These are phyloP conservation scores for Yamadazyma jaroonii DNA, from an alignment of 1,139 yeast genomes.

Conservation along the genomic window DNA sequence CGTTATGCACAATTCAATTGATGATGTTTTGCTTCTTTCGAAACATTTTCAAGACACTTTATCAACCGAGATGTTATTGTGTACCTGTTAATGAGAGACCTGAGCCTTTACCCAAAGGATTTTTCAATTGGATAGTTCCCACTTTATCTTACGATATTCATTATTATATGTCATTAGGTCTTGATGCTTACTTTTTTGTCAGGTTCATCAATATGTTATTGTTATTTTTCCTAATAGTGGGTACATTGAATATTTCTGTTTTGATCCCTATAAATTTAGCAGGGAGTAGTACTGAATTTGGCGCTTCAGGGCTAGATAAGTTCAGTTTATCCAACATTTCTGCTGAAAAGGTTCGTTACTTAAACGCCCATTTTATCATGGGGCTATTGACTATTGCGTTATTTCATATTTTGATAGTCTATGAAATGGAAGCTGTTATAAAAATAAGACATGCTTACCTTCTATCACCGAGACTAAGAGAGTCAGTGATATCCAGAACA, in stretches of 20 bases:
- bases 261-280: slow-evolving; percentile 56
- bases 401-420: slow-evolving; percentile 51
- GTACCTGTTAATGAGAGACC: slow-evolving; percentile 38
- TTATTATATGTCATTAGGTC: slow-evolving; percentile 47
- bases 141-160: slow-evolving; percentile 37
- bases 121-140: slow-evolving; percentile 50
- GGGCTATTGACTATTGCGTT: slow-evolving; percentile 47
- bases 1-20: slow-evolving; percentile 52
- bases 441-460: slow-evolving; percentile 42
- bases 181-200: slow-evolving; percentile 66
- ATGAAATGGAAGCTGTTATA: slow-evolving; percentile 50
- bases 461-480: slow-evolving; percentile 22
- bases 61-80: slow-evolving; percentile 54
- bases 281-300: slow-evolving; percentile 31
- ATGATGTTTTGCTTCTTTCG: slow-evolving; percentile 52
- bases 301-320: slow-evolving; percentile 52
- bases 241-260: slow-evolving; percentile 50
- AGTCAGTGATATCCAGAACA: slow-evolving; percentile 31
- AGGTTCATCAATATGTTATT: slow-evolving; percentile 50
- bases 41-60: slow-evolving; percentile 43
- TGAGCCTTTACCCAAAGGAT: slow-evolving; percentile 36
- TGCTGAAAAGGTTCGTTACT: slow-evolving; percentile 37
- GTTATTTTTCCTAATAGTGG: slow-evolving; percentile 47
- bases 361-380: slow-evolving; percentile 56
- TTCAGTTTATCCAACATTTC: slow-evolving; percentile 64